Conservation (phyloP, 2,329 filamentous ascomycete genomes). For the Sarocladium strictum region DNA sequence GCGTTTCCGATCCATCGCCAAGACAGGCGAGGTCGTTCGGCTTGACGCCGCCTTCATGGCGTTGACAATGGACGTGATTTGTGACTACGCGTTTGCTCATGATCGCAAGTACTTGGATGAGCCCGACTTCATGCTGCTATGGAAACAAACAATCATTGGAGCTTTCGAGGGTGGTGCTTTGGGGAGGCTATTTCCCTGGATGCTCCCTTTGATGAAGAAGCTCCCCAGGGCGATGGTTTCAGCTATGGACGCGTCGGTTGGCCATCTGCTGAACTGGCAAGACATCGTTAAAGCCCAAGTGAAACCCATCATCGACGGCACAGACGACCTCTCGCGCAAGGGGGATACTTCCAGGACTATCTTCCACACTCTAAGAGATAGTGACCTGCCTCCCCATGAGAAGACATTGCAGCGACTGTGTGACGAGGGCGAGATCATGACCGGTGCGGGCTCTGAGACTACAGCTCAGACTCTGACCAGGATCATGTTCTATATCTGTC, state of each 20-base stretch:
- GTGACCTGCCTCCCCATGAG: conserved; percentile 25
- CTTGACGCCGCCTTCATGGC: conserved; percentile 19
- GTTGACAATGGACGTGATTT: conserved; percentile 28
- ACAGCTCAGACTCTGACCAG: conserved; percentile 24
- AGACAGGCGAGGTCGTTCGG: conserved; percentile 12
- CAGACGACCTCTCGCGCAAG: neutral
- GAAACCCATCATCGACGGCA: neutral
- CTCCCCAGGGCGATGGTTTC: conserved; percentile 12
- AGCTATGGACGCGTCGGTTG: conserved; percentile 13
- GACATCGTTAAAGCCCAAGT: conserved; percentile 12
- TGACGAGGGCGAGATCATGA: conserved; percentile 25
- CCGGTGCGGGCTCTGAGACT: conserved; percentile 32
- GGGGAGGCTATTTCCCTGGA: conserved; percentile 14
- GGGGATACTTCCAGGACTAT: conserved; percentile 17
- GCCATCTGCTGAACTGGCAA: conserved; percentile 13
- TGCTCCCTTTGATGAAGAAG: conserved; percentile 15
- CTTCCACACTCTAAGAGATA: conserved; percentile 21
- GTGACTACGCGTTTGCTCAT: conserved; percentile 27
- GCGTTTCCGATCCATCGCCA: neutral
- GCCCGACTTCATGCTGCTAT: conserved; percentile 18
- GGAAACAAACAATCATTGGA: conserved; percentile 15
- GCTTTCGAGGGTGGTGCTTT: conserved; percentile 14
- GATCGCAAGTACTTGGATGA: conserved; percentile 25
- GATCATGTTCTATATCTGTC: conserved; percentile 19
- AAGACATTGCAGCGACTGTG: conserved; percentile 24